Evolutionary conservation across 2,329 filamentous ascomycete genomes (phyloP), one percentile per base, ranked within the genome.

Genomic region (Biscogniauxia mediterranea): DNA sequence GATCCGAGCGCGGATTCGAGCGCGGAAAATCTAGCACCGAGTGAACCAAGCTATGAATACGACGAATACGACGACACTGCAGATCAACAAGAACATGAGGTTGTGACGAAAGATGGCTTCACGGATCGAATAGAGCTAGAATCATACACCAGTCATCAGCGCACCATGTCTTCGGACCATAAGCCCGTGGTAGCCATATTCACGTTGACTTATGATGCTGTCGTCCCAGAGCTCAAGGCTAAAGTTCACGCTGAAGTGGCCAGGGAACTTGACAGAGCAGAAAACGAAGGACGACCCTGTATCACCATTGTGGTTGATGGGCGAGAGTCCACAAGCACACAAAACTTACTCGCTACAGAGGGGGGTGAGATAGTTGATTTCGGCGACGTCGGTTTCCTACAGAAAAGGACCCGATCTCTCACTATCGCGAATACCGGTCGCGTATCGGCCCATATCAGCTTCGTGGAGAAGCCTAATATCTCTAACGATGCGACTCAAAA

Each of bases 381-480:
- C 73, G 93, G 93, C 0, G 79, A 88, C 3, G 79, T 97, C 1
- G 80, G 83, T 2, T 96, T 90, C 69, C 81, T 89, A 49, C 84
- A 89, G 61, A 84, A 81, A 7, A 86, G 89, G 67, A 82, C 80
- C 8, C 84, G 89, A 4, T 85, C 82, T 3, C 74, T 98, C 52
- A 98, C 93, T 0, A 86, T 99, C 59, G 95, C 95, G 25, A 99
- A 99, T 69, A 99, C 95, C 0, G 90, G 95, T 2, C 84, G 92
- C 26, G 92, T 96, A 0, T 76, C 88, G 2, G 93, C 95, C 0
- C 90, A 82, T 0, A 89, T 97, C 70, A 85, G 83, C 1, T 96
- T 99, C 73, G 86, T 93, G 0, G 89, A 92, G 61, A 88, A 88
- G 64, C 89, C 90, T 2, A 76, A 78, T 2, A 78, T 79, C 0